phyloP scores from a whole-genome alignment of 73 alveolate species.

The Symbiodinium natans region DNA sequence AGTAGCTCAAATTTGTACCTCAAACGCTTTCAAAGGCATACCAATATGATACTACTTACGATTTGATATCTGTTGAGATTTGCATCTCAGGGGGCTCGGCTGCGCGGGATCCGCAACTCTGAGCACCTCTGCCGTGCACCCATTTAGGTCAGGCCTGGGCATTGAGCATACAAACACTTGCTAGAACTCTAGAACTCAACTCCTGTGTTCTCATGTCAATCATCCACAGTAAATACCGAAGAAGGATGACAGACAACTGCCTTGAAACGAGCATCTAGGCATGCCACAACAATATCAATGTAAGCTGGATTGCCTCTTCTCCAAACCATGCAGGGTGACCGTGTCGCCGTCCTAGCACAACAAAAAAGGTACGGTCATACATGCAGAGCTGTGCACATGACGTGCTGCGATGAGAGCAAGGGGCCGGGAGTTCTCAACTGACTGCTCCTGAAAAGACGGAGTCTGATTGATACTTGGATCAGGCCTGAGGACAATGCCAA shows the following conservation, averaged over 20 bases:
- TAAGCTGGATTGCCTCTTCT: slow-evolving; percentile 30
- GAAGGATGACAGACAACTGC: too few species aligned
- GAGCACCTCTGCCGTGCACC: slow-evolving; percentile 63
- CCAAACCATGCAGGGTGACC: slow-evolving; percentile 45
- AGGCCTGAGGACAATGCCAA: neutral
- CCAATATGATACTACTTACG: too few species aligned
- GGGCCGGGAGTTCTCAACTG: too few species aligned
- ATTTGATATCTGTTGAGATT: too few species aligned
- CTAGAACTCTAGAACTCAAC: too few species aligned
- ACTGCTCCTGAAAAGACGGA: neutral
- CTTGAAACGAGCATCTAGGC: neutral
- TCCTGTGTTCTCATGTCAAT: too few species aligned
- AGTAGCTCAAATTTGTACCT: neutral
- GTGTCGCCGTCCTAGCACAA: slow-evolving; percentile 38
- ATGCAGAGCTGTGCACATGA: too few species aligned
- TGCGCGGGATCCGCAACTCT: slow-evolving; percentile 68
- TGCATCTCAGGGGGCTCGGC: neutral
- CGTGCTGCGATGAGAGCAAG: too few species aligned
- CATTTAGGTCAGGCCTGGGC: slow-evolving; percentile 73
- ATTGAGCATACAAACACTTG: too few species aligned
- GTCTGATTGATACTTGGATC: neutral
- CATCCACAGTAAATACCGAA: too few species aligned
- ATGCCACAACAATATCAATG: neutral
- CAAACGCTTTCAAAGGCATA: neutral
- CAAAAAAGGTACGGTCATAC: too few species aligned